Evolutionary conservation across 352 stramenopile genomes (phyloP), one percentile per base, ranked within the genome.

Genomic region (Globisporangium alternatum): DNA sequence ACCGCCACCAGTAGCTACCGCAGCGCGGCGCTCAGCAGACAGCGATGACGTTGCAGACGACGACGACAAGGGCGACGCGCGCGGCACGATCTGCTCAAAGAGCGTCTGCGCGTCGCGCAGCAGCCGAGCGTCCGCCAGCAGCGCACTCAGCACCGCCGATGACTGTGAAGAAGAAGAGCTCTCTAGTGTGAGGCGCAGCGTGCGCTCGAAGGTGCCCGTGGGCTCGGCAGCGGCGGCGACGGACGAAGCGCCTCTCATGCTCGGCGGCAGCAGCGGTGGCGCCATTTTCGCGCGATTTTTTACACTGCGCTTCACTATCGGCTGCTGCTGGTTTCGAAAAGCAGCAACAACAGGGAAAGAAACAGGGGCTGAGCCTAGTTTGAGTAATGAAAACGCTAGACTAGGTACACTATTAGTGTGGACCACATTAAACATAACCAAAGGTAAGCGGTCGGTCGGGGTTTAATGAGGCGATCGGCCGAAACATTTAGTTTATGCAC

Each of bases 11-110:
- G 30, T 7, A 41, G 49, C 19, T 3, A 45, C 22, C 12, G 31
- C 45, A 45, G 44, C 22, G 49, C 45, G 45, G 8, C 45, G 8
- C n/a, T 52, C n/a, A 13, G 45, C 21, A 15, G 45, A 52, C 9
- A 52, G 21, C 21, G 60, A 43, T 8, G 48, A 43, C 5, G 48
- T 31, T 5, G 39, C 51, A 30, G 56, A 44, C 17, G 30, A 41
- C 17, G 49, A 37, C 15, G 51, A 58, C 31, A 58, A 5, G 3
- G 31, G 55, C 56, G 62, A 62, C 12, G 55, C 39, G 15, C 43
- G 61, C 47, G 72, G 64, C 37, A 74, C 28, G 54, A 86, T 74
- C 49, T 86, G 71, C 28, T 78, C 66, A 25, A 80, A 83, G 47
- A 86, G 74, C 57, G 12, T 33, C 62, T 84, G 71, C 0, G 71